Base-by-base conservation (phyloP, 768 basidiomycete species). In the Phylloporus sp. region DNA sequence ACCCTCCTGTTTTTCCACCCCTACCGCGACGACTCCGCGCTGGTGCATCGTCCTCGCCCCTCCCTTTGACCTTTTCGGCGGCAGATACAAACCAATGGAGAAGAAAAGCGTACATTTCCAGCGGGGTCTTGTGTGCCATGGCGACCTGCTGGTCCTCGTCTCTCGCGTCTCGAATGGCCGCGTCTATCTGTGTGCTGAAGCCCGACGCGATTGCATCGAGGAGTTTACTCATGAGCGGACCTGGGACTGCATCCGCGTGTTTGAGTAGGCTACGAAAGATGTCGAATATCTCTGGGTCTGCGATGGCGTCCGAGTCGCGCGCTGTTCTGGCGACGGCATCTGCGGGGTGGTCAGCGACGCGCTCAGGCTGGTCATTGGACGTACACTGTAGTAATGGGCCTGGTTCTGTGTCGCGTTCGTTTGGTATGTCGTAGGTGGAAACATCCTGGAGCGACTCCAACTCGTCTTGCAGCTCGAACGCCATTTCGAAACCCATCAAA, bases 41-140 rank as follows among this genome's bases (percentile, higher is more conserved):
- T 20, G 70, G 64, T 10, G 75, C 73, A 17, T 70, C 73, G 3
- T 75, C 72, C 11, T 76, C 77, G 6, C 70, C 71, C 13, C 72
- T 60, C 7, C 70, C 70, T 35, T 84, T 86, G 48, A 85, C 79
- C 54, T 84, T 86, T 66, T 95, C 92, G 2, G 83, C 86, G 0
- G 82, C 82, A 10, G 71, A 68, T 14, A 90, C 86, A 61, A 94
- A 94, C 93, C 93, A 97, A 49, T 84, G n/a, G n/a, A n/a, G 76
- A n/a, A 96, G 71, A 63, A 98, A 97, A 6, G 86, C 87, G 64
- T 90, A n/a, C n/a, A n/a, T n/a, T n/a, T n/a, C n/a, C n/a, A n/a
- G n/a, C n/a, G n/a, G n/a, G n/a, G n/a, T n/a, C n/a, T n/a, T n/a
- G n/a, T n/a, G n/a, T n/a, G n/a, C n/a, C n/a, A n/a, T n/a, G n/a